These are phyloP conservation scores for Gymnopilus junonius DNA, from an alignment of 768 basidiomycete species.

Conservation along the genomic window DNA sequence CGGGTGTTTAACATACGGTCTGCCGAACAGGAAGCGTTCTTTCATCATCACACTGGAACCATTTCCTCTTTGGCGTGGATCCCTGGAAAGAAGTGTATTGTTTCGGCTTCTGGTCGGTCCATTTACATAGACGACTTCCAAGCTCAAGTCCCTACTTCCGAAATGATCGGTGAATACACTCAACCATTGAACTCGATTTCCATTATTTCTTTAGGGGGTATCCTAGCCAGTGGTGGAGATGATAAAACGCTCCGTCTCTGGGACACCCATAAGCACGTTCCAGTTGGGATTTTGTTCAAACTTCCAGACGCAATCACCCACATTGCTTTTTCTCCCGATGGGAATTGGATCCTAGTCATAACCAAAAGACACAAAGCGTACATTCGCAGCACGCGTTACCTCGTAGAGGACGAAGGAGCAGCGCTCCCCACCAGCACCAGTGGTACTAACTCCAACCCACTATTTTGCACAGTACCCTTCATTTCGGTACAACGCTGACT, in stretches of 20 bases:
- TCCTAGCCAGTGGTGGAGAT: neutral
- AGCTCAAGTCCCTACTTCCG: too few relatives aligned
- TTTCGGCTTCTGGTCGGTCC: neutral
- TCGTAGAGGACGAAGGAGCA: too few relatives aligned
- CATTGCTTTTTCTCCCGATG: neutral
- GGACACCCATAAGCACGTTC: neutral
- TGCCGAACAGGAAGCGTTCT: neutral
- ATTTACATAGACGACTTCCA: neutral
- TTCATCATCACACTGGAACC: too few relatives aligned
- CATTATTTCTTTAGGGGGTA: neutral
- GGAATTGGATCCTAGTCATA: neutral
- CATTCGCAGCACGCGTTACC: neutral
- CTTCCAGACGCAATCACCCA: neutral
- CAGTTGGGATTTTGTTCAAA: neutral
- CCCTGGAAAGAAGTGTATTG: neutral
- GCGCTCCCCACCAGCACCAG: neutral
- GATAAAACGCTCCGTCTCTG: neutral
- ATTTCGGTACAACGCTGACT: slow-evolving; percentile 25
- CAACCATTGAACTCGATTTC: neutral
- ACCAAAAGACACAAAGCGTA: neutral
- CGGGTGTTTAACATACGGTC: neutral
- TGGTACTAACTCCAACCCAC: neutral
- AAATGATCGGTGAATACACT: neutral
- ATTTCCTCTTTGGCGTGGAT: neutral
- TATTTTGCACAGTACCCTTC: slow-evolving; percentile 25